Evolutionary conservation across 2,329 filamentous ascomycete species (phyloP), one percentile per base, ranked within the genome.

Genomic region (Diaporthe sp.): DNA sequence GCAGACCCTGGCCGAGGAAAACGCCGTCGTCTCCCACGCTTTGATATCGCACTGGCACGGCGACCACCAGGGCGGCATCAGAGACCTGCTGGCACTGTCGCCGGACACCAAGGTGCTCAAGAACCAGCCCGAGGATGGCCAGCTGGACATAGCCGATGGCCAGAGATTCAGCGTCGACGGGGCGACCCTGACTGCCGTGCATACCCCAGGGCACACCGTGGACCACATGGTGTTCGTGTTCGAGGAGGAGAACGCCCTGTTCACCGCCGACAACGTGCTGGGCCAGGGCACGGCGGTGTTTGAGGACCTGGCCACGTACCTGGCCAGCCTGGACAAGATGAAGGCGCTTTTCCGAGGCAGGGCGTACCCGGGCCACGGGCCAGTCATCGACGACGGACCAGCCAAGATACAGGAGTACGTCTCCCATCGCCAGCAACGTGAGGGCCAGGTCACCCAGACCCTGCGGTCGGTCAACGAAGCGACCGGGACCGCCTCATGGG

Each of bases 21-120:
- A 92, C 32, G 93, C 93, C 27, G 89, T 86, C 0, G 86, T 98
- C 32, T 86, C 90, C n/a, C 85, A 88, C 25, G 92, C 92, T 0
- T 86, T 99, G 30, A 87, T 99, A 65, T 97, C 96, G 0, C 97
- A 99, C 82, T 97, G 96, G 95, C 97, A 99, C 81, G 89, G 86
- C 55, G 97, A 99, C 80, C 97, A 99, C 81, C 89, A 92, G 9
- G 90, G 92, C 32, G 97, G 97, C 10, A 89, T 98, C 32, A 81
- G 85, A 3, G 92, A 97, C 78, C 86, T 98, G 1, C 85, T 92
- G 25, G 82, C 84, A 19, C 81, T 93, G 32, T 94, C 88, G 1
- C 93, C 94, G 0, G 81, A 87, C 25, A 91, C 89, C 9, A 85
- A 85, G 30, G 83, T 94, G n/a, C 88, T 90, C 83, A 94, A 94